A percentile compares a stretch with the other conserved stretches of the same genome.
Conservation (phyloP, 148 eudicot genomes). For the Rhododendron ferrugineum region DNA sequence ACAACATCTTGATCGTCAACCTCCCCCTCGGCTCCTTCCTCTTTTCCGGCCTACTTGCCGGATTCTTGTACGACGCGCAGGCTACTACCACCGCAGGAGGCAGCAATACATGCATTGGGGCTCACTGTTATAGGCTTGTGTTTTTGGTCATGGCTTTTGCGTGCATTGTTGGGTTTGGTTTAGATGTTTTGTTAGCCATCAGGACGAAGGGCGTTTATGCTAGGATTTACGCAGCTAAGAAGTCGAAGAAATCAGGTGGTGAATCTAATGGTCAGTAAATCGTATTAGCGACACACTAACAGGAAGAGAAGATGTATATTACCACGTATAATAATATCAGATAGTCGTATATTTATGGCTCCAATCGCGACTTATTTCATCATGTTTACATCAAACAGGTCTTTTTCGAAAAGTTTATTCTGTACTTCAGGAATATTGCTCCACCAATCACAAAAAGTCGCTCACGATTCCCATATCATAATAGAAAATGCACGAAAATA, state of each 20-base stretch:
- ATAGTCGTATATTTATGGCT: neutral
- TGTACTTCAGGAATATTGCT: neutral
- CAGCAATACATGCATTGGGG: constrained; percentile 67
- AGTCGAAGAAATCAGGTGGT: constrained; percentile 19
- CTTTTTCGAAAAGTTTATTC: neutral
- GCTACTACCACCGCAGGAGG: constrained; percentile 71
- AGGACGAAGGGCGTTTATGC: constrained; percentile 54
- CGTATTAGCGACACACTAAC: neutral
- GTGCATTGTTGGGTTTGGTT: constrained; percentile 57
- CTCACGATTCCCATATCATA: too few relatives aligned
- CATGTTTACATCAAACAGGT: neutral
- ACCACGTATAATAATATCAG: neutral
- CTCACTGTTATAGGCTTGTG: constrained; percentile 72
- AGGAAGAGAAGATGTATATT: neutral
- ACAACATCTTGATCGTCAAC: constrained; percentile 73
- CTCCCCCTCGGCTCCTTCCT: constrained; percentile 92
- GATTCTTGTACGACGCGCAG: constrained; percentile 62
- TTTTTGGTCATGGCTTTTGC: constrained; percentile 66
- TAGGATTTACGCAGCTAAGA: constrained; percentile 42
- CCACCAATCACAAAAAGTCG: neutral
- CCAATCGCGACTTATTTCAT: neutral
- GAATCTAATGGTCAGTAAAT: neutral
- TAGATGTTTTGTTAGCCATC: constrained; percentile 46
- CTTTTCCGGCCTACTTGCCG: constrained; percentile 89
- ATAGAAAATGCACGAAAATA: too few relatives aligned